Conservation (phyloP, 768 basidiomycete species). For the Lentinula raphanica region DNA sequence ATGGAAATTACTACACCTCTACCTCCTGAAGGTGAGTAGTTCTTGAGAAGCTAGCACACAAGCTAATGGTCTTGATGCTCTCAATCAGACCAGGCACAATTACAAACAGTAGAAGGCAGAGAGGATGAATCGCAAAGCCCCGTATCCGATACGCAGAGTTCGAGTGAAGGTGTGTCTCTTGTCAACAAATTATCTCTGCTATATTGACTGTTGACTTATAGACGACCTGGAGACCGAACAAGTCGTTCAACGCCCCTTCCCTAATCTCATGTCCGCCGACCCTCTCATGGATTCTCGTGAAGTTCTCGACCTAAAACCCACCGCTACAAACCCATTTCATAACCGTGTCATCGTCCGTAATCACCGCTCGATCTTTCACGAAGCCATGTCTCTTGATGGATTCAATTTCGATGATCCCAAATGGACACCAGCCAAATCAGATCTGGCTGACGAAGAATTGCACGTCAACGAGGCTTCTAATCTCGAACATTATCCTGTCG, state of each 20-base stretch:
- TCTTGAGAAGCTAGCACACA: background rate
- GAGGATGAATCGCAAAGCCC: too few relatives aligned
- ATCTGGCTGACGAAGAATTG: conserved; percentile 17
- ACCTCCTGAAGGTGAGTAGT: background rate
- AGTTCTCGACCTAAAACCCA: conserved; percentile 47
- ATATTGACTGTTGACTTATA: background rate
- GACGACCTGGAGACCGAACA: conserved; percentile 8
- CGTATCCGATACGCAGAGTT: too few relatives aligned
- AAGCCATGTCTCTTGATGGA: conserved; percentile 28
- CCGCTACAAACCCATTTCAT: conserved; percentile 44
- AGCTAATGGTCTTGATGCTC: background rate
- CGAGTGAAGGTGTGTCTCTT: too few relatives aligned
- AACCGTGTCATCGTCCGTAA: conserved; percentile 67
- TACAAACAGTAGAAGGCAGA: background rate
- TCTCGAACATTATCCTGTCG: conserved; percentile 7
- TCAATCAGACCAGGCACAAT: background rate
- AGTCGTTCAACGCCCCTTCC: conserved; percentile 27
- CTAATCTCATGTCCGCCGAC: conserved; percentile 60
- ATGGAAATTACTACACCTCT: background rate
- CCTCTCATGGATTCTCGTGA: conserved; percentile 59
- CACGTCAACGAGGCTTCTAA: conserved; percentile 27
- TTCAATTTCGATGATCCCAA: conserved; percentile 22
- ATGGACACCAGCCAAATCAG: conserved; percentile 19
- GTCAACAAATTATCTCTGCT: background rate
- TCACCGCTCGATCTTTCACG: conserved; percentile 61